A percentile compares a stretch with the other conserved stretches of the same genome.
Conservation (phyloP, 2,329 filamentous ascomycete genomes). For the Curvularia hawaiiensis region DNA sequence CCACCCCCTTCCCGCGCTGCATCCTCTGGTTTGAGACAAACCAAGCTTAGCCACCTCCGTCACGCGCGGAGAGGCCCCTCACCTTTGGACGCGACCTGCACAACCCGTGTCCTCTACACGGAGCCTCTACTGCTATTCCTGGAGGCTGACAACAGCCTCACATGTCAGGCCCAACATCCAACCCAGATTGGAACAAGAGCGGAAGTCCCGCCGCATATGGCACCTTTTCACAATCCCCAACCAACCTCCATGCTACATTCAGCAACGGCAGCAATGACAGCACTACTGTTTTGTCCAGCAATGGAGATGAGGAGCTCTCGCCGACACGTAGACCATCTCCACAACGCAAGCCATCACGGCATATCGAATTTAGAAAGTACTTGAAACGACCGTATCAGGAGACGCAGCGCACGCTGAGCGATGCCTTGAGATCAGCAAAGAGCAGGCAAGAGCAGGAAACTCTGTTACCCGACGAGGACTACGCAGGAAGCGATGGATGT, state of each 20-base stretch:
- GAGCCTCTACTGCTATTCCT: conserved; percentile 1
- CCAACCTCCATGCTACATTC: conserved; percentile 18
- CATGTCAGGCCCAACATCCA: conserved; percentile 39
- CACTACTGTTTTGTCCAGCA: conserved; percentile 22
- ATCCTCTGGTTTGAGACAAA: conserved; percentile 7
- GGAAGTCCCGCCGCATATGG: conserved; percentile 32
- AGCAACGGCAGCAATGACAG: conserved; percentile 29
- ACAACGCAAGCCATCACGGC: conserved; percentile 27
- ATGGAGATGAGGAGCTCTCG: conserved; percentile 26
- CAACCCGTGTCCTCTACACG: conserved; percentile 1
- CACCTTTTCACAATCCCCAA: conserved; percentile 28
- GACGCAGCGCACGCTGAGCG: conserved; percentile 43
- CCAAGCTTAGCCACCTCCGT: conserved; percentile 11
- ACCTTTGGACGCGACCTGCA: conserved; percentile 9
- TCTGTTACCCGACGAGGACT: conserved; percentile 51
- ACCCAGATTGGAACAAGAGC: conserved; percentile 29
- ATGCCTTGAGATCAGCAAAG: conserved; percentile 47
- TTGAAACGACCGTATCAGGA: conserved; percentile 40
- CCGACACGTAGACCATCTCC: conserved; percentile 27
- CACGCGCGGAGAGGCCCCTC: not conserved
- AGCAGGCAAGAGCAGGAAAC: conserved; percentile 56
- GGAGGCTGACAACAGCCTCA: conserved; percentile 15
- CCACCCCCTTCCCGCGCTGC: conserved; percentile 8
- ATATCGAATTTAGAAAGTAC: conserved; percentile 43
- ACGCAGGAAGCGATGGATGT: conserved; percentile 54